These are phyloP conservation scores for Phymatotrichopsis omnivora DNA, from an alignment of 2,329 filamentous ascomycete genomes.

Conservation along the genomic window DNA sequence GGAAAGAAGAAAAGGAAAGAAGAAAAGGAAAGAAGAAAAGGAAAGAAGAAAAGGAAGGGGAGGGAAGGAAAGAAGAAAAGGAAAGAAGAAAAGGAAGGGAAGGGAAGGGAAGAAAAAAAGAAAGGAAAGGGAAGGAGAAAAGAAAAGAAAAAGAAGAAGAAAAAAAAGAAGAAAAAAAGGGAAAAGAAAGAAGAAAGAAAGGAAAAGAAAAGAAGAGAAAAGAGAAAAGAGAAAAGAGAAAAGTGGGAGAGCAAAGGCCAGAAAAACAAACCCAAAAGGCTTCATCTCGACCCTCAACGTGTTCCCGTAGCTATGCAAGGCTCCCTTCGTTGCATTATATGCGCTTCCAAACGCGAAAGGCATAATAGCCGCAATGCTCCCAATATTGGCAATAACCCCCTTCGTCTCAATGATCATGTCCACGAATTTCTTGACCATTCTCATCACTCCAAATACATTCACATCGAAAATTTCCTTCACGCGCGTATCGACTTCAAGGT, in stretches of 20 bases:
- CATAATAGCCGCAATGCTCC: slow-evolving; percentile 34
- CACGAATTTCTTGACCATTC: slow-evolving; percentile 37
- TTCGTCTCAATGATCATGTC: slow-evolving; percentile 35
- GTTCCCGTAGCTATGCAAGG: slow-evolving; percentile 36
- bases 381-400: slow-evolving; percentile 38
- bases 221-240: no score
- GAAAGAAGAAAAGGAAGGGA: no score
- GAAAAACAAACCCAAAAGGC: slow-evolving; percentile 25
- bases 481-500: slow-evolving; percentile 23
- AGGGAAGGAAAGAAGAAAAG: no score
- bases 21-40: no score
- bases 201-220: no score
- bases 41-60: no score
- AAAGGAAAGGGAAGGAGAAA: no score
- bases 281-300: slow-evolving; percentile 39
- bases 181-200: no score
- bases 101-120: no score
- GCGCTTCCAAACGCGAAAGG: slow-evolving; percentile 35
- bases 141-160: no score
- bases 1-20: no score
- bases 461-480: slow-evolving; percentile 35
- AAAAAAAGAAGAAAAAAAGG: no score
- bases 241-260: background rate
- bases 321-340: slow-evolving; percentile 41
- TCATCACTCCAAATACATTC: slow-evolving; percentile 37